Evolutionary conservation across 2,329 filamentous ascomycete genomes (phyloP), one percentile per base, ranked within the genome.

Genomic region (Graphiopsis chlorocephala): DNA sequence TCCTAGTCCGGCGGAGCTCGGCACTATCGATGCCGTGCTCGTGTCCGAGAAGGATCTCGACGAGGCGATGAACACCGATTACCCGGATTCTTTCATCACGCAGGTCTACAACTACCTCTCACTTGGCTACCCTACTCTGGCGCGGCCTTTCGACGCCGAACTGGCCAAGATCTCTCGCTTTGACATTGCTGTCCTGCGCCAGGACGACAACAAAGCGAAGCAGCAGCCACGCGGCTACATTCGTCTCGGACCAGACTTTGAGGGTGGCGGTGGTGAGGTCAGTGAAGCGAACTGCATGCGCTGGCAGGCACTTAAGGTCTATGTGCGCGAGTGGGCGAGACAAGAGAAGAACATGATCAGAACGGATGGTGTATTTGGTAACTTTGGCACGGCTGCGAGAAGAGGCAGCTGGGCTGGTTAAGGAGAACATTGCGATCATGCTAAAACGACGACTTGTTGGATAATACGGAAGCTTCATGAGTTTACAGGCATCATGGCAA

Each of bases 101-200:
- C 94, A 98, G 77, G 93, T 98, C 8, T 98, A 96, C 83, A 97
- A 98, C 77, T 98, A 98, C 77, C 84, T 98, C 17, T 96, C 92
- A 0, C 84, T 98, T 5, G 94, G 94, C 5, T 97, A 97, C 76
- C 93, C 94, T 3, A 89, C 91, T 35, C 87, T 93, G 72, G 94
- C 93, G 12, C 87, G 90, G 25, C 85, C 86, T 42, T 98, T 91
- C 73, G 94, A 98, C 73, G 85, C 88, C 12, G 94, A 98, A 80
- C 82, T 98, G 23, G 87, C 88, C 70, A 92, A 90, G 74, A 96
- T 97, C 64, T 90, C 89, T 33, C 83, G 85, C 11, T 87, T 96
- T 7, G 75, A 85, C 0, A 74, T 94, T 8, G 81, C 84, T 2
- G 89, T 93, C 63, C 83, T 98, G 53, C 82, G 88, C 68, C 82